phyloP scores from a whole-genome alignment of 2,329 filamentous ascomycete species.

The Epicoccum sorghinum region DNA sequence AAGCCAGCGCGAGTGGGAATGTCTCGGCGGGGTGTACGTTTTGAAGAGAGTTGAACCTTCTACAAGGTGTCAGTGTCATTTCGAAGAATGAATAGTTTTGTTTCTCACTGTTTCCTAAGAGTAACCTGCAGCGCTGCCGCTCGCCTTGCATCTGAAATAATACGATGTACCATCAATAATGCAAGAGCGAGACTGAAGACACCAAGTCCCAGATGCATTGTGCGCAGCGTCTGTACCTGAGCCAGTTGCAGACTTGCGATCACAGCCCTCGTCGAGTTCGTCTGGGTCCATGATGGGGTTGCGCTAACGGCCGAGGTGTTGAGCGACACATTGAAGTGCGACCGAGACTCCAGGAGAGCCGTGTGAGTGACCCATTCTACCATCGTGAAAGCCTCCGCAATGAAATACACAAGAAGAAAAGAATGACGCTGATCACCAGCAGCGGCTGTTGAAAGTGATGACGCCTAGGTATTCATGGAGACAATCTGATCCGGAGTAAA shows the following conservation, averaged over 20 bases:
- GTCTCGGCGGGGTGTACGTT: slow-evolving; percentile 49
- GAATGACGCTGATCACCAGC: slow-evolving; percentile 48
- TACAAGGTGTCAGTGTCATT: slow-evolving; percentile 25
- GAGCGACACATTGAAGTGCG: slow-evolving; percentile 48
- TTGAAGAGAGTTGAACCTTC: slow-evolving; percentile 44
- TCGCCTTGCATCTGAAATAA: slow-evolving; percentile 47
- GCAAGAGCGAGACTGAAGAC: slow-evolving; percentile 47
- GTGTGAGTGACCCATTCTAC: slow-evolving; percentile 44
- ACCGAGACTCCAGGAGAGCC: slow-evolving; percentile 42
- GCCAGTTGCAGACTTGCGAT: slow-evolving; percentile 45
- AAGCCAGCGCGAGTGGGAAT: slow-evolving; percentile 49
- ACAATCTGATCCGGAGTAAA: slow-evolving; percentile 41
- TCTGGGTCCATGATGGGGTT: slow-evolving; percentile 37
- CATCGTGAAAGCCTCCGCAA: slow-evolving; percentile 43
- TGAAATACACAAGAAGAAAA: slow-evolving; percentile 38
- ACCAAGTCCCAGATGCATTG: slow-evolving; percentile 48
- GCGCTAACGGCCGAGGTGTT: slow-evolving; percentile 39
- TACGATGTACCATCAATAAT: slow-evolving; percentile 44
- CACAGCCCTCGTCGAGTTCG: slow-evolving; percentile 38
- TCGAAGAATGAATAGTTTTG: neutral
- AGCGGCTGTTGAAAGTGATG: slow-evolving; percentile 44
- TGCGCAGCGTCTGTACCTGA: slow-evolving; percentile 47
- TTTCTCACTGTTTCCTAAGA: slow-evolving; percentile 41
- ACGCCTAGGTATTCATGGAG: slow-evolving; percentile 48
- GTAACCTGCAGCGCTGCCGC: slow-evolving; percentile 40